Conservation (phyloP, 352 stramenopile species). For the Globisporangium okanoganense region DNA sequence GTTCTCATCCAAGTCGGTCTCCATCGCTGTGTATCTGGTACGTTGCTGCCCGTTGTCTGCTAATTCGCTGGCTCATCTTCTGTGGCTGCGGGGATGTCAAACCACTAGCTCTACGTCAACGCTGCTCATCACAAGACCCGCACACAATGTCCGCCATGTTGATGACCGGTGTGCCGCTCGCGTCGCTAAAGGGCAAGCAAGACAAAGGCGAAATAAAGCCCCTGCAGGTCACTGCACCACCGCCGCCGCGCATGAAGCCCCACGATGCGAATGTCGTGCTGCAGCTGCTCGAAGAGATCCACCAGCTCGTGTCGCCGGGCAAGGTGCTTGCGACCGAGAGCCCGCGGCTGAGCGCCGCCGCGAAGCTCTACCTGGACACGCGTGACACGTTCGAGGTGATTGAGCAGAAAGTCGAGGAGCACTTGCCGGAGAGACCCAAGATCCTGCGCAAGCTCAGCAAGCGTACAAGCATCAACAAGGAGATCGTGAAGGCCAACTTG, state of each 20-base stretch:
- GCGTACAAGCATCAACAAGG: constrained; percentile 19
- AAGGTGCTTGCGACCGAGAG: constrained; percentile 29
- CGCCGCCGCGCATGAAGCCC: neutral
- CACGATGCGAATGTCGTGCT: constrained; percentile 61
- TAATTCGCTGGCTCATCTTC: no score
- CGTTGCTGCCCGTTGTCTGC: no score
- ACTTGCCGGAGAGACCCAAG: constrained; percentile 36
- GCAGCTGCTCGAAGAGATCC: constrained; percentile 71
- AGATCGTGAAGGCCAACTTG: neutral
- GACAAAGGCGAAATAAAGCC: constrained; percentile 1
- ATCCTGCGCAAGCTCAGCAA: constrained; percentile 56
- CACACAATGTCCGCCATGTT: neutral
- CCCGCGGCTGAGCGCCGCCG: constrained; percentile 45
- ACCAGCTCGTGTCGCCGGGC: constrained; percentile 26
- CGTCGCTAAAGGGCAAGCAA: constrained; percentile 1
- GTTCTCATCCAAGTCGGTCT: no score
- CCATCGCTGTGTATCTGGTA: no score
- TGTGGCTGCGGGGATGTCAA: no score
- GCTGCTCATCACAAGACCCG: neutral
- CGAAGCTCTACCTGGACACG: constrained; percentile 73
- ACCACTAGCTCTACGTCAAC: neutral
- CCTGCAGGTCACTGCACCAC: neutral
- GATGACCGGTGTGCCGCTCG: constrained; percentile 6
- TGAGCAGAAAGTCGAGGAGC: constrained; percentile 48
- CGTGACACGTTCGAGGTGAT: constrained; percentile 70